Conservation (phyloP, 345 rosid species). For the Hirschfeldia incana region DNA sequence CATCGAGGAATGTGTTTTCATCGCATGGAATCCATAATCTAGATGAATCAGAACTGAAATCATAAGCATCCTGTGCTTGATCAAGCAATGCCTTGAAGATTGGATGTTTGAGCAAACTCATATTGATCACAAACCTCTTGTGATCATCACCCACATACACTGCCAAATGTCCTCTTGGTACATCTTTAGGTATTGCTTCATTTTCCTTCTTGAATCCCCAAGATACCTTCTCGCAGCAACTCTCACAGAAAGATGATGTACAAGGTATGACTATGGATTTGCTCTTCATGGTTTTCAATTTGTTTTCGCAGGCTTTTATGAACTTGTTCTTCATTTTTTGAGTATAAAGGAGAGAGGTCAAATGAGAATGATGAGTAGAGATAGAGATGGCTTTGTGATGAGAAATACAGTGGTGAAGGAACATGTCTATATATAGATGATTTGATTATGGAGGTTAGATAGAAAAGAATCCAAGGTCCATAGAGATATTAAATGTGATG, state of each 20-base stretch:
- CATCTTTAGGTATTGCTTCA: constrained; percentile 66
- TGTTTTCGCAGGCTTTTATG: constrained; percentile 47
- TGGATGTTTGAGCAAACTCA: constrained; percentile 69
- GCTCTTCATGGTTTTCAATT: constrained; percentile 54
- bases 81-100: constrained; percentile 78
- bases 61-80: constrained; percentile 70
- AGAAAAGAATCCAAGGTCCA: constrained; percentile 23
- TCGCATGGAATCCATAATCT: constrained; percentile 87
- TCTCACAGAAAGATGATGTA: constrained; percentile 44
- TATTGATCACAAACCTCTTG: constrained; percentile 74
- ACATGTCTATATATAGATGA: constrained; percentile 41
- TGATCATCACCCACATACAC: constrained; percentile 74
- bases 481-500: constrained; percentile 51
- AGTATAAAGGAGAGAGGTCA: neutral
- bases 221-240: constrained; percentile 48
- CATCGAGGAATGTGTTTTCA: constrained; percentile 65
- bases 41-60: constrained; percentile 50
- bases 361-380: constrained; percentile 1
- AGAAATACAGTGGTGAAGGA: constrained; percentile 26
- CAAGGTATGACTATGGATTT: constrained; percentile 50
- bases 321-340: constrained; percentile 49
- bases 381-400: constrained; percentile 31
- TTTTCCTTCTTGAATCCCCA: constrained; percentile 51
- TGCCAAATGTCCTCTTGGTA: constrained; percentile 81
- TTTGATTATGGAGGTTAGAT: constrained; percentile 12